phyloP scores from a whole-genome alignment of 495 filamentous ascomycete species.

The Neurospora intermedia region DNA sequence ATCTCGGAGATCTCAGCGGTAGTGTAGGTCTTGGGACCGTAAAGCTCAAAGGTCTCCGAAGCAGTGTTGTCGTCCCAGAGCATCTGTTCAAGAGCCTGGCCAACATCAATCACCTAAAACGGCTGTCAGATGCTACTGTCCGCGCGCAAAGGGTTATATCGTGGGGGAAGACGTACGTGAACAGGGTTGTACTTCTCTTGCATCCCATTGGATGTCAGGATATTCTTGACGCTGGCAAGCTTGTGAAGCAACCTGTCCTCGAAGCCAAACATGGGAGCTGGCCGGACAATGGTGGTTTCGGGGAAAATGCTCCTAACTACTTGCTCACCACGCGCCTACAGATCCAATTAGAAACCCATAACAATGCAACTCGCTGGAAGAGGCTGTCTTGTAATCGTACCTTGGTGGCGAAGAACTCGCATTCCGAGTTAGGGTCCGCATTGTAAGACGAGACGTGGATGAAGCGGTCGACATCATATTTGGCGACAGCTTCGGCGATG shows the following conservation, averaged over 20 bases:
- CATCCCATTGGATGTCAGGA: slow-evolving; percentile 88
- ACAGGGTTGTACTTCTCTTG: slow-evolving; percentile 85
- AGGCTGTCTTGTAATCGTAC: slow-evolving; percentile 27
- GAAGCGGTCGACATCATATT: slow-evolving; percentile 96
- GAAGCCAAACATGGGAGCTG: slow-evolving; percentile 86
- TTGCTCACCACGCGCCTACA: slow-evolving; percentile 65
- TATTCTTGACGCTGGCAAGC: slow-evolving; percentile 64
- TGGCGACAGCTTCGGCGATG: slow-evolving; percentile 90
- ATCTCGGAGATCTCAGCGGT: slow-evolving; percentile 76
- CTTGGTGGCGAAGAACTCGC: slow-evolving; percentile 86
- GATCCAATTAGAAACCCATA: slow-evolving; percentile 3
- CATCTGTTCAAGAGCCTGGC: slow-evolving; percentile 77
- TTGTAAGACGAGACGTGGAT: slow-evolving; percentile 96
- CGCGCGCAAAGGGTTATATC: not conserved
- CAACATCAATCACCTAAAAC: slow-evolving; percentile 71
- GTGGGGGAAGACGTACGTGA: slow-evolving; percentile 49
- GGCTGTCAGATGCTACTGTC: slow-evolving; percentile 11
- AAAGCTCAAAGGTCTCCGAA: slow-evolving; percentile 87
- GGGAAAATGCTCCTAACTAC: slow-evolving; percentile 86
- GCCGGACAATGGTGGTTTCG: slow-evolving; percentile 94
- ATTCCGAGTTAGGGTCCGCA: slow-evolving; percentile 66
- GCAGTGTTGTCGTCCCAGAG: slow-evolving; percentile 81
- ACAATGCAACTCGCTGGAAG: not conserved
- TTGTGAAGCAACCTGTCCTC: slow-evolving; percentile 87
- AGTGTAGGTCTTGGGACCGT: slow-evolving; percentile 86